A percentile compares a stretch with the other conserved stretches of the same genome.
Evolutionary conservation across 345 rosid species (phyloP).

Genomic region (Brassica rapa): DNA sequence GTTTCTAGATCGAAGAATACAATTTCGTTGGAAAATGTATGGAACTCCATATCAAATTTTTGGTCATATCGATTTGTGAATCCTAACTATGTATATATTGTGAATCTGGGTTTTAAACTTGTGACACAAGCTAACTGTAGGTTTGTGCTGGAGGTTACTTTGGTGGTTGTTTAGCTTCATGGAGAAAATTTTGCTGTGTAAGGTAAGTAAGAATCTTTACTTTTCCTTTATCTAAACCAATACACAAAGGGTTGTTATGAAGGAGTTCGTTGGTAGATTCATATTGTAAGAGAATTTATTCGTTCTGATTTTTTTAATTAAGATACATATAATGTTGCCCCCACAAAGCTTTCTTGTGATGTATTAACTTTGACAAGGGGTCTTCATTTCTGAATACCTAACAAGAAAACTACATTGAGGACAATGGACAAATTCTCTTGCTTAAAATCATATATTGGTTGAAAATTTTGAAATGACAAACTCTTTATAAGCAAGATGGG

Average conservation of each 20-base stretch:
- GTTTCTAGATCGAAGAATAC: conserved; percentile 91
- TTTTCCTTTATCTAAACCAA: conserved; percentile 29
- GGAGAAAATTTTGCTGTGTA: conserved; percentile 31
- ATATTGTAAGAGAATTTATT: conserved; percentile 22
- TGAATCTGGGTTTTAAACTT: conserved; percentile 44
- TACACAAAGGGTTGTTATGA: conserved; percentile 2
- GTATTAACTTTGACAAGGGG: background rate
- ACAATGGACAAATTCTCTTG: background rate
- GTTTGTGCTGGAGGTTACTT: conserved; percentile 47
- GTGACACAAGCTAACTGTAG: conserved; percentile 45
- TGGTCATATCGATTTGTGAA: background rate
- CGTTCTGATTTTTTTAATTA: background rate
- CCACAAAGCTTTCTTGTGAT: background rate
- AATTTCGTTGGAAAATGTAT: conserved; percentile 46
- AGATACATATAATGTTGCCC: background rate
- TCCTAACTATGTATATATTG: conserved; percentile 37
- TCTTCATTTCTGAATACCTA: background rate
- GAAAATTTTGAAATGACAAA: background rate
- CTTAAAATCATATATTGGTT: background rate
- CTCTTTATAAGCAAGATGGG: background rate
- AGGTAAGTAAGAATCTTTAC: conserved; percentile 43
- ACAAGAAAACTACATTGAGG: background rate
- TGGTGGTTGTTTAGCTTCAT: conserved; percentile 34
- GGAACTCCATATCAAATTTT: conserved; percentile 24
- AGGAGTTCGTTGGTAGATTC: conserved; percentile 31